Evolutionary conservation across 305 asterid genomes (phyloP).

Genomic region (Fraxinus baroniana): DNA sequence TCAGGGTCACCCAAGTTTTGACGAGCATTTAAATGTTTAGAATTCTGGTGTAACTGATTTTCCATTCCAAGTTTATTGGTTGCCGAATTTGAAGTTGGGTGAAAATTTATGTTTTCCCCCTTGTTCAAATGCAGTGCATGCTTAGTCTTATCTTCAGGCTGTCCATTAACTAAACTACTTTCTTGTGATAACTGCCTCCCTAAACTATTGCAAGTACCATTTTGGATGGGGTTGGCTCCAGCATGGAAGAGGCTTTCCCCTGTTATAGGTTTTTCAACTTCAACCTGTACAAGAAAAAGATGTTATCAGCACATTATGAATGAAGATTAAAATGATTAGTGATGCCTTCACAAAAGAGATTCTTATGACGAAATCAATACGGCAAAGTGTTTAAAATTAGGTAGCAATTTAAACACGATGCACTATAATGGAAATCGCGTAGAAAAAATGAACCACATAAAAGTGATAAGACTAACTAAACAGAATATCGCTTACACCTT

Average conservation of each 20-base stretch:
- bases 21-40: conserved; percentile 40
- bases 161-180: conserved; percentile 36
- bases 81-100: conserved; percentile 36
- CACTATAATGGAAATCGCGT: not conserved
- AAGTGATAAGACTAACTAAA: conserved; percentile 1
- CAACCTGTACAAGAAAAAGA: conserved; percentile 44
- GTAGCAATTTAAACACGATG: not conserved
- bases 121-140: conserved; percentile 30
- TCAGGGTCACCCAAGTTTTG: conserved; percentile 39
- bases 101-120: conserved; percentile 39
- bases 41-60: conserved; percentile 34
- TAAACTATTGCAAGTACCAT: conserved; percentile 36
- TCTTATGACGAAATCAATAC: not conserved
- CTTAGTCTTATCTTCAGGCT: conserved; percentile 39
- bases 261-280: conserved; percentile 38
- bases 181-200: conserved; percentile 41
- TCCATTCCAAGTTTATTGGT: conserved; percentile 40
- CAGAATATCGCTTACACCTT: not conserved
- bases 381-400: not conserved
- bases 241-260: conserved; percentile 39
- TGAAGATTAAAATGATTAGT: conserved; percentile 19
- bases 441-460: not conserved
- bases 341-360: conserved; percentile 9
- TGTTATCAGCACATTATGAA: conserved; percentile 19
- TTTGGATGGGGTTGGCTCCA: conserved; percentile 36